Conservation (phyloP, 352 stramenopile species). For the Phytophthora ohioensis region DNA sequence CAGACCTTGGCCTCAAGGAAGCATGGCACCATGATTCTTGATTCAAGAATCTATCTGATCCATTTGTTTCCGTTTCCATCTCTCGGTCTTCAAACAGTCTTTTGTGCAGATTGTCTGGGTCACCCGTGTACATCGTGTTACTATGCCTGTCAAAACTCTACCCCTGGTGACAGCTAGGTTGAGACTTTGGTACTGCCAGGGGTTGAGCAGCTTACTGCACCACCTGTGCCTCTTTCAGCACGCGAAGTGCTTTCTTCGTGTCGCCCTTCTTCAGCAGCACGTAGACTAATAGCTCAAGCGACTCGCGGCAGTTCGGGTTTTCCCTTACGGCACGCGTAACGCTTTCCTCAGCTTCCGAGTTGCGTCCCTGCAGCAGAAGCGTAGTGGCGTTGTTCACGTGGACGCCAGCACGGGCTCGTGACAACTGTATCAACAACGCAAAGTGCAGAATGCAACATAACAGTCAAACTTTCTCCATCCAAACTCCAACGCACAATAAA, state of each 20-base stretch:
- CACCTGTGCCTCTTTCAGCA: conserved; percentile 89
- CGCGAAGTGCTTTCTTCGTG: conserved; percentile 88
- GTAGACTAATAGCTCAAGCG: conserved; percentile 89
- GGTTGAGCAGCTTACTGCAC: conserved; percentile 46
- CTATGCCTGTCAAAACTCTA: conserved; percentile 25
- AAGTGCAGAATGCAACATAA: conserved; percentile 2
- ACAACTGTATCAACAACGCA: conserved; percentile 43
- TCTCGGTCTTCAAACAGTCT: conserved; percentile 13
- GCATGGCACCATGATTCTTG: neutral
- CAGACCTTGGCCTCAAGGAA: neutral
- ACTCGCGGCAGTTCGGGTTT: conserved; percentile 85
- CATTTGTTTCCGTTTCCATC: conserved; percentile 21
- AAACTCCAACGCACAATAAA: neutral
- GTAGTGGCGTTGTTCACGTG: conserved; percentile 89
- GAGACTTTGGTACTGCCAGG: neutral
- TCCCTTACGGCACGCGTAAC: conserved; percentile 85
- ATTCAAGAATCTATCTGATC: conserved; percentile 28
- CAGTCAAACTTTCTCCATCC: conserved; percentile 2
- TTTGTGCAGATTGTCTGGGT: conserved; percentile 27
- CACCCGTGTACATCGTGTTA: conserved; percentile 35
- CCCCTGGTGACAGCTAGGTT: conserved; percentile 5
- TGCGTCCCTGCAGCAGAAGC: conserved; percentile 78
- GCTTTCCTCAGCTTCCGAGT: conserved; percentile 82
- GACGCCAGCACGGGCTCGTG: conserved; percentile 73
- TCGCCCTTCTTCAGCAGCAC: conserved; percentile 90